Evolutionary conservation across 306 rosid species (phyloP), one percentile per base, ranked within the genome.

Genomic region (Benincasa hispida): DNA sequence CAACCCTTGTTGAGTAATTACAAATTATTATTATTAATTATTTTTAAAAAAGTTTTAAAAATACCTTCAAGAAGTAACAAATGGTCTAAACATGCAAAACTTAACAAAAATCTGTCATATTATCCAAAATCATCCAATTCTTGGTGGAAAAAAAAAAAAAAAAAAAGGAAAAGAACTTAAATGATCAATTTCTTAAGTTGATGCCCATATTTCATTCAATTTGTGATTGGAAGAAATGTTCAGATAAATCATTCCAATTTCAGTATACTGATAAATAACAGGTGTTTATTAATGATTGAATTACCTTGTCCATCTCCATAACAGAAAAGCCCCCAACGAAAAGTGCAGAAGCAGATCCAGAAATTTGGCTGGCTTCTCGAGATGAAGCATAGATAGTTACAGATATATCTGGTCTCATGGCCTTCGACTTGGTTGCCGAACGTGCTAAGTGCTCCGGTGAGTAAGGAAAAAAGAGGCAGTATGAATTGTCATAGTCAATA

Each of bases 401-500:
- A 61, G 93, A 81, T 79, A 93, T 19, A 77, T 88, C 89, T 17
- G 92, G 87, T 78, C 87, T 90, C 87, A 81, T 87, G 86, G 86
- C 92, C 83, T 83, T 89, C 47, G 86, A 82, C 89, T 84, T 88
- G 62, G 95, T 89, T n/a, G 82, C 80, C 34, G 85, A 87, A 74
- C 75, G 90, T 79, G 85, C 91, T 89, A 93, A 80, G 83, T 91
- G 91, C 96, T 86, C 98, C 2, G 98, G 96, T 22, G 93, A 67
- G 90, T 91, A 89, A 22, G 98, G 97, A 85, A 88, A 91, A 80
- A 91, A 93, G 80, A 91, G 89, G 86, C 98, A 93, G 82, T 84
- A 91, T 69, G 90, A 81, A 73, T 83, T 83, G 80, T 92, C 90
- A 25, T 86, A 78, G 78, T 85, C 88, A 80, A 84, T 84, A 89